Base-by-base conservation (phyloP, 257 asterid species). In the Przewalskia tangutica region DNA sequence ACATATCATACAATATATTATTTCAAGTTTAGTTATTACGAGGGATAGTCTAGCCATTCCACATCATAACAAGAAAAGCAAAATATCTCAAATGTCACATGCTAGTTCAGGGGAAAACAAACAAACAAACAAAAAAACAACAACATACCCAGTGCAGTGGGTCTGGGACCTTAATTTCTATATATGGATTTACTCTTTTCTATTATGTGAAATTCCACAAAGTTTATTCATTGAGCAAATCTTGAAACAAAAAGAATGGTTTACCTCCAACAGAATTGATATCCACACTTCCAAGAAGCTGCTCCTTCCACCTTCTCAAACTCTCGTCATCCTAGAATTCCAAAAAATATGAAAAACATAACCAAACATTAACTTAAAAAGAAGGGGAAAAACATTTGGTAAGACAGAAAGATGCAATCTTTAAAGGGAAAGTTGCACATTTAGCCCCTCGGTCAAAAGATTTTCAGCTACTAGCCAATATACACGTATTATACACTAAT, bases 231-330 rank as follows among this genome's bases (percentile, higher is more conserved):
- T 27, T 44, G 11, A 20, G 50, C 58, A 77, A 66, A 51, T 48
- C 16, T 6, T 7, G 18, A 42, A 20, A 11, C 2, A 54, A 65
- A 42, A 62, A 44, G 34, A 13, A 2, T 11, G 79, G 44, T 48
- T 27, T 85, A 91, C 95, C 95, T 83, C 91, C 92, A 81, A 85
- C 93, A 14, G 88, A 64, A 58, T 84, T 80, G 42, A 91, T 77
- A 81, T 90, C 94, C 80, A 91, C 92, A 77, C 91, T 89, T 68
- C 96, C 96, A 80, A 91, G 93, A 70, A 90, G 93, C 71, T 91
- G 94, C 71, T 90, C 94, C 77, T 91, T 91, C 96, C 96, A 91
- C 86, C 92, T 90, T 84, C 93, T 82, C 89, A 90, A 84, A 79
- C 96, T 91, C 89, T 91, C 96, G 73, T 91, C 96, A 84, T 91